Evolutionary conservation across 2,329 filamentous ascomycete species (phyloP), one percentile per base, ranked within the genome.

Genomic region (Cladorrhinum sp.): DNA sequence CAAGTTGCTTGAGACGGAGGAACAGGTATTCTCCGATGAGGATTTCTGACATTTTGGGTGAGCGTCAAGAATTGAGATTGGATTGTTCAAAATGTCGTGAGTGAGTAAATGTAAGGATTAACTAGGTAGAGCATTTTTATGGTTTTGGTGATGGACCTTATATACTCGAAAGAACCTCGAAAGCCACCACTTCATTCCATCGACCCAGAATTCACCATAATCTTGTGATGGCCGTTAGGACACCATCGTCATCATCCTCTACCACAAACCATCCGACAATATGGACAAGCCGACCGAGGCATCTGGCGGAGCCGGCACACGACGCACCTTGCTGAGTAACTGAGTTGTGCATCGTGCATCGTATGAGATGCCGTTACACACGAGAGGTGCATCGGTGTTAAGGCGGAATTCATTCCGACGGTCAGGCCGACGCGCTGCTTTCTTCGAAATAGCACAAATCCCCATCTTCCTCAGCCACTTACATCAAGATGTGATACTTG

Each of bases 21-120:
- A 82, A 82, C 63, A 82, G 75, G 61, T 82, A 83, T 70, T 83
- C 79, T 58, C 77, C 79, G 33, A 28, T 73, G 58, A 60, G 60
- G 8, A 67, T 58, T 21, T 67, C 64, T 7, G 60, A 54, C 66
- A 67, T 68, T 21, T 12, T 64, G 48, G 18, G 12, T 16, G 28
- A 36, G 12, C 30, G 30, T 6, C 12, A 33, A 12, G 12, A 7
- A 33, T 33, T 7, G 30, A 12, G n/a, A n/a, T n/a, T n/a, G n/a
- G n/a, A n/a, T n/a, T n/a, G n/a, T n/a, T n/a, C n/a, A n/a, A n/a
- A n/a, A n/a, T n/a, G n/a, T n/a, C n/a, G n/a, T n/a, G n/a, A n/a
- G n/a, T n/a, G n/a, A n/a, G n/a, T n/a, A n/a, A n/a, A n/a, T n/a
- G n/a, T n/a, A n/a, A n/a, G n/a, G n/a, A n/a, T n/a, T n/a, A n/a